Evolutionary conservation across 1,284 basidiomycete species (phyloP).

Genomic region (Moesziomyces sp.): DNA sequence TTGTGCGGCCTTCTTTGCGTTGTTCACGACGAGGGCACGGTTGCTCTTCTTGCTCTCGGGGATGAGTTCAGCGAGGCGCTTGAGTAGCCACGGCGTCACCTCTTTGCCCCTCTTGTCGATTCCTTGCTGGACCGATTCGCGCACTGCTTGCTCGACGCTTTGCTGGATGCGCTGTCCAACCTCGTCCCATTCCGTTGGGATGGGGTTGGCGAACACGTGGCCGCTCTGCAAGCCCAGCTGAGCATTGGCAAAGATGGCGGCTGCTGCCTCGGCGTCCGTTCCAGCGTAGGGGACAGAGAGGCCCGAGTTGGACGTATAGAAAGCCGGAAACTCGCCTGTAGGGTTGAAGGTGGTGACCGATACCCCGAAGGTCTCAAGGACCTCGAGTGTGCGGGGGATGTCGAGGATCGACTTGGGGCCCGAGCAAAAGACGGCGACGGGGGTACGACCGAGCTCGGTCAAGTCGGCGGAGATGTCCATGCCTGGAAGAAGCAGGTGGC

Average conservation of each 20-base stretch:
- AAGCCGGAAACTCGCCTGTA: constrained; percentile 84
- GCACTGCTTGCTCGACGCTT: constrained; percentile 85
- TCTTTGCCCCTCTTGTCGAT: constrained; percentile 86
- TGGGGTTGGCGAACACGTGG: constrained; percentile 84
- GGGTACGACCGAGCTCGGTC: constrained; percentile 60
- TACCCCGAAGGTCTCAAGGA: constrained; percentile 95
- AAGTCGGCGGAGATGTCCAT: constrained; percentile 78
- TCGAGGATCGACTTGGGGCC: constrained; percentile 96
- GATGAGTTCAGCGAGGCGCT: constrained; percentile 84
- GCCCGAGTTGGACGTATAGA: constrained; percentile 87
- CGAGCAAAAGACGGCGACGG: constrained; percentile 81
- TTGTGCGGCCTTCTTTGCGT: constrained; percentile 83
- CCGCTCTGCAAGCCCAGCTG: constrained; percentile 68
- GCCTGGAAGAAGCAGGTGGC: constrained; percentile 70
- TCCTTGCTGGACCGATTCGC: constrained; percentile 83
- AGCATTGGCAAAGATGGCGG: constrained; percentile 75
- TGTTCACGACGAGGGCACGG: constrained; percentile 89
- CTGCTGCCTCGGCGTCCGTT: constrained; percentile 37
- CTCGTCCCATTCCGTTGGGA: constrained; percentile 80
- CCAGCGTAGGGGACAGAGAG: constrained; percentile 74
- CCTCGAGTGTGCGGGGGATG: constrained; percentile 90
- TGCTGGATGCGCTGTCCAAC: constrained; percentile 79
- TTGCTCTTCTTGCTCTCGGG: constrained; percentile 75
- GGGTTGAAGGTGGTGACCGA: constrained; percentile 84
- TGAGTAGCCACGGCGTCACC: constrained; percentile 93